Percentiles rank a stretch among this genome's conserved stretches.
phyloP scores from a whole-genome alignment of 2,329 filamentous ascomycete genomes.

The Neopestalotiopsis sp. region DNA sequence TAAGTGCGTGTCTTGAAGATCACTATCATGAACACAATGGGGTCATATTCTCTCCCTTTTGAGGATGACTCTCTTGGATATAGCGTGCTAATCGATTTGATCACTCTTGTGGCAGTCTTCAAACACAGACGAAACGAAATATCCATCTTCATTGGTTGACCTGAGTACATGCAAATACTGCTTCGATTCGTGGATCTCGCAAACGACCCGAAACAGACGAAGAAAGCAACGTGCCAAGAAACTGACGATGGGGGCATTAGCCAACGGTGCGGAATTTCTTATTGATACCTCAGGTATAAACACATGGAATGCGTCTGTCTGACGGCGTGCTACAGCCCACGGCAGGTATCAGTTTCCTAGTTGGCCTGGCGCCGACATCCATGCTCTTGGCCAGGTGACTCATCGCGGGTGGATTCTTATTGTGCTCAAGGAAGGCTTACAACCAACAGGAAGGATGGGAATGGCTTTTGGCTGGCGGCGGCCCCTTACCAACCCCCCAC shows the following conservation, averaged over 20 bases:
- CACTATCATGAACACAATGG: not conserved
- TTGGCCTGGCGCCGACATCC: conserved; percentile 7
- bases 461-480: no score
- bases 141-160: not conserved
- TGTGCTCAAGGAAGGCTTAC: not conserved
- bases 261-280: no score
- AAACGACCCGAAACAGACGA: not conserved
- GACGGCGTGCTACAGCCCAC: no score
- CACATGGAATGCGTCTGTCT: not conserved
- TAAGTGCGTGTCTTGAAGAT: conserved; percentile 1
- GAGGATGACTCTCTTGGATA: not conserved
- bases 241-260: no score
- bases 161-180: not conserved
- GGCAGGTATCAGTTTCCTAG: not conserved
- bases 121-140: not conserved
- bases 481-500: conserved; percentile 15
- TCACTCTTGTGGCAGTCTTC: not conserved
- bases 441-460: not conserved
- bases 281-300: no score
- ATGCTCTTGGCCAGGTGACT: conserved; percentile 10
- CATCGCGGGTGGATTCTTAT: conserved; percentile 9
- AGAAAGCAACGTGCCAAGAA: not conserved
- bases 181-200: not conserved
- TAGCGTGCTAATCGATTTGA: not conserved
- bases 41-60: not conserved